Conservation (phyloP, 2,329 filamentous ascomycete genomes). For the Verticillium dahliae region DNA sequence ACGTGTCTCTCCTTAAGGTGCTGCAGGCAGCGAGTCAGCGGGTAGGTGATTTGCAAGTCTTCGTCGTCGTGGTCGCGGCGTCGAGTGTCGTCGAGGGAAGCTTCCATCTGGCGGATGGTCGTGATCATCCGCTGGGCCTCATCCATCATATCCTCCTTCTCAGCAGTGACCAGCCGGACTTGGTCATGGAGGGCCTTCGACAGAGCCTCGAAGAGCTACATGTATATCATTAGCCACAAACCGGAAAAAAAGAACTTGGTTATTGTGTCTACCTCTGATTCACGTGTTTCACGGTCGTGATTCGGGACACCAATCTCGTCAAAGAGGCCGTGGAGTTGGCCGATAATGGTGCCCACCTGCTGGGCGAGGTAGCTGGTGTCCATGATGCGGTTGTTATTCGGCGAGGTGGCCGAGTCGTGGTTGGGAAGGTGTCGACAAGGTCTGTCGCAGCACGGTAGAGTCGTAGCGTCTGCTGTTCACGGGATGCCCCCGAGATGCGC, state of each 20-base stretch:
- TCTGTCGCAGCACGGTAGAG: neutral
- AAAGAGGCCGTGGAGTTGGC: conserved; percentile 87
- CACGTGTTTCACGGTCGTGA: conserved; percentile 85
- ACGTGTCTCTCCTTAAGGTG: conserved; percentile 79
- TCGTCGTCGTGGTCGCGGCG: conserved; percentile 59
- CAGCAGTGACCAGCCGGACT: conserved; percentile 72
- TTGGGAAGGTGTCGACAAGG: neutral
- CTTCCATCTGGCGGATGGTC: conserved; percentile 88
- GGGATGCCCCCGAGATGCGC: conserved; percentile 3
- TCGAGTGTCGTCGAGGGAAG: conserved; percentile 73
- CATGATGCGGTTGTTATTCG: conserved; percentile 40
- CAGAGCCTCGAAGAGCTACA: conserved; percentile 82
- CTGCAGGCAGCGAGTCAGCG: conserved; percentile 73
- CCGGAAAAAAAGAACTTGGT: neutral
- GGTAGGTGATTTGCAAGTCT: conserved; percentile 72
- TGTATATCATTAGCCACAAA: neutral
- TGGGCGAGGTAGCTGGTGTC: conserved; percentile 89
- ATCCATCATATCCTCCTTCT: conserved; percentile 87
- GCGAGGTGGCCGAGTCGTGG: neutral
- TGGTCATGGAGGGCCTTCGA: conserved; percentile 91
- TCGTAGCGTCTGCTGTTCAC: conserved; percentile 1
- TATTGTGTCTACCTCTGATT: conserved; percentile 66
- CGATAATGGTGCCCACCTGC: conserved; percentile 91
- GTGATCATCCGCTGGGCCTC: conserved; percentile 82
- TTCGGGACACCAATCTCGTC: conserved; percentile 94